Evolutionary conservation across 768 basidiomycete genomes (phyloP).

Genomic region (Collybia sordida): DNA sequence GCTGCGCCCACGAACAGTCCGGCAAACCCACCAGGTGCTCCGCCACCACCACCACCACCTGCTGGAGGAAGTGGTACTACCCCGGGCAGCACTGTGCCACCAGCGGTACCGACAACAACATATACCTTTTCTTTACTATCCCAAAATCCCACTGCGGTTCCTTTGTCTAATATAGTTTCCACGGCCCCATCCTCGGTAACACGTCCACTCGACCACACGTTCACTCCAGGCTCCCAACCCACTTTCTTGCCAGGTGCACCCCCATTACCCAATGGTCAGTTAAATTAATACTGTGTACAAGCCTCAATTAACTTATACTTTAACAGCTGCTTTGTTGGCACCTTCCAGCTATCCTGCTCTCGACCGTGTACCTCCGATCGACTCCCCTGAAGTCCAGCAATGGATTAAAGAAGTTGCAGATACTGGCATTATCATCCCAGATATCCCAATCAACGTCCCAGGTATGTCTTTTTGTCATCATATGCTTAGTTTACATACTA

Average conservation of each 20-base stretch:
- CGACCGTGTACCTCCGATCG: conserved; percentile 59
- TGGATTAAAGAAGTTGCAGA: conserved; percentile 67
- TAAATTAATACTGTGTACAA: not conserved
- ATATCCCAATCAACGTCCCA: conserved; percentile 40
- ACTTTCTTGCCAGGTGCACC: conserved; percentile 57
- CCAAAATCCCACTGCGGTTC: conserved; percentile 62
- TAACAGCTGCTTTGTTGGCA: conserved; percentile 38
- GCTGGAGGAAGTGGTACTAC: not conserved
- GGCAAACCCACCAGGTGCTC: conserved; percentile 4
- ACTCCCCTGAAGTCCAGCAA: conserved; percentile 61
- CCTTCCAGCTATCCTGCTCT: conserved; percentile 64
- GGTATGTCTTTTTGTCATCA: conserved; percentile 26
- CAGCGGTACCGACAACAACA: conserved; percentile 28
- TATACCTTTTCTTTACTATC: conserved; percentile 45
- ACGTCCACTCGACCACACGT: conserved; percentile 43
- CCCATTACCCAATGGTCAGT: conserved; percentile 52
- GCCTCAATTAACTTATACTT: not conserved
- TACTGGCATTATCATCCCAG: conserved; percentile 60
- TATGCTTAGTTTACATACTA: conserved; percentile 3
- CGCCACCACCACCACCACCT: conserved; percentile 5
- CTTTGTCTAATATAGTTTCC: conserved; percentile 48
- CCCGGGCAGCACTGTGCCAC: not conserved
- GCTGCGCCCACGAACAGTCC: not conserved
- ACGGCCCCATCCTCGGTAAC: conserved; percentile 43
- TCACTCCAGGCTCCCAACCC: conserved; percentile 49